Base-by-base conservation (phyloP, 495 filamentous ascomycete species). In the Terfezia boudieri region DNA sequence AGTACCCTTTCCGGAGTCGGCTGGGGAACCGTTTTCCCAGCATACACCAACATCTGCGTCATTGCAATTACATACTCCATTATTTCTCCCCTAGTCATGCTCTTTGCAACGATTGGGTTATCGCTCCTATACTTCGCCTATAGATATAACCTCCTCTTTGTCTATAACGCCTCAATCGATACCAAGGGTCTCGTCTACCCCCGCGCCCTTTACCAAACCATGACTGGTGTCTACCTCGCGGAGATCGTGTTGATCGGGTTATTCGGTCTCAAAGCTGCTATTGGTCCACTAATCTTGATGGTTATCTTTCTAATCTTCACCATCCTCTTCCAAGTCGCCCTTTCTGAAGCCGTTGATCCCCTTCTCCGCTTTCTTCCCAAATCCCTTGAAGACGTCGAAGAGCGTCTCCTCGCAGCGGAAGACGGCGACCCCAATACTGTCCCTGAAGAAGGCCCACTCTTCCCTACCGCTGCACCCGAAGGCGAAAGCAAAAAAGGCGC, bases 91-190 rank as follows among this genome's bases (percentile, higher is more conserved):
- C 69, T 96, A 48, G 82, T 96, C 61, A 71, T 95, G 49, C 85
- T 80, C 22, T 95, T 95, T 68, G 82, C 83, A 37, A 79, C 81
- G 17, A 72, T 95, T 52, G 89, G 84, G 55, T 73, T 96, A 56
- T 79, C 75, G 54, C 71, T 94, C 54, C 85, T 98, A 69, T 95
- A 95, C 69, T 71, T 93, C 50, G 88, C 90, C 54, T 95, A 84
- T 76, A 78, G 86, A 6, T 96, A 98, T 74, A 94, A 98, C 65
- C 66, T 96, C 61, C 75, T 98, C 50, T 98, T 92, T 67, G 86
- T 94, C 52, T 85, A 81, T 52, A 84, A 92, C 62, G 75, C 82
- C 35, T 58, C 73, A 53, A 81, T 95, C 64, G 89, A 98, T 69
- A 95, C 90, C 26, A 86, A 92, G 59, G 90, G 90, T 54, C 77